These are phyloP conservation scores for Nitzschia putrida DNA, from an alignment of 108 stramenopile genomes.

Conservation along the genomic window DNA sequence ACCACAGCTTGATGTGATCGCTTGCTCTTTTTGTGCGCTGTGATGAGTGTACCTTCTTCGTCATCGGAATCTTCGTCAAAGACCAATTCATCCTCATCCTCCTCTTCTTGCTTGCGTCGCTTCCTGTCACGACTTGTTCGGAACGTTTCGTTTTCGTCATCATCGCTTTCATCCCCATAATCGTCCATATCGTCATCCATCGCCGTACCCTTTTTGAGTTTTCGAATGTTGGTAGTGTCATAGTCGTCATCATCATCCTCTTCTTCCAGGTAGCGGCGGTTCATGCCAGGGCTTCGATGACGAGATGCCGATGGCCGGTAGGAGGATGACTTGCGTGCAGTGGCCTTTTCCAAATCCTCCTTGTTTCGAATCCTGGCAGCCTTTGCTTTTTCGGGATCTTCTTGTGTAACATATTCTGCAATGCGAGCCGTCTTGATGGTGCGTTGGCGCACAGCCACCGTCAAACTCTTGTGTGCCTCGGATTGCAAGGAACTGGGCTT, in stretches of 20 bases:
- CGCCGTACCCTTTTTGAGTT: conserved; percentile 57
- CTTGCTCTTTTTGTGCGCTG: conserved; percentile 43
- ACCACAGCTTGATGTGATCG: conserved; percentile 19
- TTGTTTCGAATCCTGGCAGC: conserved; percentile 64
- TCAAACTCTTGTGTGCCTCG: conserved; percentile 79
- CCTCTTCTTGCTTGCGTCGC: conserved; percentile 30
- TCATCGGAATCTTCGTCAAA: conserved; percentile 54
- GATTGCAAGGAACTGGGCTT: conserved; percentile 75
- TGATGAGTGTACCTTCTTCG: conserved; percentile 33
- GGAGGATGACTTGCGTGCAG: conserved; percentile 42
- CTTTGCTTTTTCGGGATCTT: conserved; percentile 85
- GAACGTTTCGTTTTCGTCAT: conserved; percentile 66
- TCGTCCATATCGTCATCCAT: conserved; percentile 69
- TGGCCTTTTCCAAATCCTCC: conserved; percentile 66
- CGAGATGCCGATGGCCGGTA: conserved; percentile 22
- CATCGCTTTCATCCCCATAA: conserved; percentile 64
- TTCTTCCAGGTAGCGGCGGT: conserved; percentile 70
- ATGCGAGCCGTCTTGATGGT: conserved; percentile 76
- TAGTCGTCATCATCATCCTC: conserved; percentile 68
- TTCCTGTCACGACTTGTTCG: conserved; percentile 39
- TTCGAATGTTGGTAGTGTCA: conserved; percentile 67
- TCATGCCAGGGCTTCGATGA: conserved; percentile 61
- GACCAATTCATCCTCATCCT: conserved; percentile 40
- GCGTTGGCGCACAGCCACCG: conserved; percentile 71
- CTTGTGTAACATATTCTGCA: conserved; percentile 72